phyloP scores from a whole-genome alignment of 495 filamentous ascomycete genomes.

The Astrocystis sublimbata region DNA sequence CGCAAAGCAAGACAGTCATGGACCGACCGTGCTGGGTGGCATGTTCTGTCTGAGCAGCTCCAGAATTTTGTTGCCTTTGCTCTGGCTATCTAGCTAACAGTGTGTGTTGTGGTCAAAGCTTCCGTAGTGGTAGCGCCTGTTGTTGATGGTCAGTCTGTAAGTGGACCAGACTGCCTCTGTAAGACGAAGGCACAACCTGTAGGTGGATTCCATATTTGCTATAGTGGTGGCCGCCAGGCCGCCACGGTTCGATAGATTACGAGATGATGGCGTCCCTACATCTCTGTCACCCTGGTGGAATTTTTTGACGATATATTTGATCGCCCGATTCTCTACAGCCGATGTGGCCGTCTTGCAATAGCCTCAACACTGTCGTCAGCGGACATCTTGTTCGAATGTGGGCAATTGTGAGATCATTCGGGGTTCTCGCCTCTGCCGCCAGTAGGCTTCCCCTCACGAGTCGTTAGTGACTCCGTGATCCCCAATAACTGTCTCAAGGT shows the following conservation, averaged over 20 bases:
- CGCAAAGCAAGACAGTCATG: neutral
- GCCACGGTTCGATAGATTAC: neutral
- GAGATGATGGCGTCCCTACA: neutral
- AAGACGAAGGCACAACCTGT: neutral
- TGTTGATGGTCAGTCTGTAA: neutral
- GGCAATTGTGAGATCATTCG: neutral
- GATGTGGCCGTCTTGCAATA: neutral
- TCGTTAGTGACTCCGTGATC: neutral
- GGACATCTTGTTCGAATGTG: neutral
- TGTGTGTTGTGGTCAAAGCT: neutral
- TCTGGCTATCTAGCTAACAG: neutral
- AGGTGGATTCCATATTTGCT: neutral
- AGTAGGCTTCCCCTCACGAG: neutral
- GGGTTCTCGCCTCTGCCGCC: neutral
- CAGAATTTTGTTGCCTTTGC: neutral
- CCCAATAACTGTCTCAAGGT: slow-evolving; percentile 12
- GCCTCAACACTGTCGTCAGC: neutral
- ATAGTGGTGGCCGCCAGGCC: neutral
- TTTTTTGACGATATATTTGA: neutral
- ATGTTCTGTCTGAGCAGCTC: too few relatives aligned
- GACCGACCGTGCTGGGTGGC: neutral
- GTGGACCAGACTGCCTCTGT: neutral
- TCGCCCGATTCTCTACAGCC: neutral
- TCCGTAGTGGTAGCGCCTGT: neutral
- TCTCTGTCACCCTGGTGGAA: neutral